Conservation (phyloP, 805 yeast genomes). For the Ogataea degrootiae region DNA sequence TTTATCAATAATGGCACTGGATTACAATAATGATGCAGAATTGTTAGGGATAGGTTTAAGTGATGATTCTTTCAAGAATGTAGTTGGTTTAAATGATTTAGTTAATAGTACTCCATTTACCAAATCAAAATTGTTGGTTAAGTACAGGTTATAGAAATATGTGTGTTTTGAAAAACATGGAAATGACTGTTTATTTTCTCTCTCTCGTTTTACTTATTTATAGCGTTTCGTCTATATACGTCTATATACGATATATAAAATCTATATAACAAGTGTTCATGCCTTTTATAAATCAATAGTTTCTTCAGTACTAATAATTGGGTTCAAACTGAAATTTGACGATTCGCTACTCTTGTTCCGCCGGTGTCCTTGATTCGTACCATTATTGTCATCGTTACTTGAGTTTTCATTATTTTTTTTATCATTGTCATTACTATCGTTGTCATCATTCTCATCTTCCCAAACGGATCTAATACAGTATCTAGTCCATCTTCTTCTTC, state of each 20-base stretch:
- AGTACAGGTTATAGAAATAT: neutral
- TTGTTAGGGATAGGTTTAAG: conserved; percentile 36
- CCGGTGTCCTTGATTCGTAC: conserved; percentile 3
- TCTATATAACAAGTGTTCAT: no score
- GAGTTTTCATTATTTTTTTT: conserved; percentile 2
- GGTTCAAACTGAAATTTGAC: conserved; percentile 2
- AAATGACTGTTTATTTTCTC: no score
- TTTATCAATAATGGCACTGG: conserved; percentile 14
- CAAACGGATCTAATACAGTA: conserved; percentile 29
- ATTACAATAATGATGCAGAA: conserved; percentile 7
- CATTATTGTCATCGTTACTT: conserved; percentile 1
- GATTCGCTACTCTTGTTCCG: conserved; percentile 11
- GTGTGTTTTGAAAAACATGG: no score
- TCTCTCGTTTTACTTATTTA: no score
- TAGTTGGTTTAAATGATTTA: conserved; percentile 15
- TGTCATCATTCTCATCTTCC: conserved; percentile 11
- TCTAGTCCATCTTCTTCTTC: conserved; percentile 70
- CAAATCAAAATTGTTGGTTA: conserved; percentile 13
- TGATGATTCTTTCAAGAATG: conserved; percentile 38
- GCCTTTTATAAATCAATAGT: neutral
- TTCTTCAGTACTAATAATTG: conserved; percentile 1
- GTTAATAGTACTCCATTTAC: conserved; percentile 14
- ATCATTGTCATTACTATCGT: neutral
- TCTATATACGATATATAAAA: no score
- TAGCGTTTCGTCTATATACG: no score